Evolutionary conservation across 2,329 filamentous ascomycete genomes (phyloP), one percentile per base, ranked within the genome.

Genomic region (Cladosporium oxysporum): DNA sequence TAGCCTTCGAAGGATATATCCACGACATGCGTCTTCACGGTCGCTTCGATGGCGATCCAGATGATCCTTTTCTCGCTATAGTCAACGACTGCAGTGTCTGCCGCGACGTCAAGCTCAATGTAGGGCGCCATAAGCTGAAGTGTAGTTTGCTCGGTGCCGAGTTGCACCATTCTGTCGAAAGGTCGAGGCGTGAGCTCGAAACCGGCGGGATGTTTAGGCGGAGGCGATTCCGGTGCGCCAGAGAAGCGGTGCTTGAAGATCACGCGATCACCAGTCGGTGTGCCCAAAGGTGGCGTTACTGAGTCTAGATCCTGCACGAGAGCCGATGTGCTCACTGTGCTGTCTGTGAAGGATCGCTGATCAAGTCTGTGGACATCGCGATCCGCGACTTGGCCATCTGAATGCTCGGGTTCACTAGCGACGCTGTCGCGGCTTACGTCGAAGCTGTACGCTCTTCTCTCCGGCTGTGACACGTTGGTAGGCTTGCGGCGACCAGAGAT

Each of bases 41-140:
- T 70, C 11, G 72, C 72, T 65, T 74, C 69, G 10, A 76, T 66
- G 21, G 72, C 69, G 11, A 76, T 69, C 75, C 75, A 77, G 5
- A 75, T 64, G 31, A 71, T 69, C 26, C 66, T 65, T 10, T 71
- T 68, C 11, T 67, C 35, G n/a, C 66, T 64, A 2, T 71, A 66
- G 64, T 77, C 75, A 21, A 76, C 67, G 7, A 68, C 66, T 12
- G 66, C 52, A 11, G 66, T 66, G 58, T 74, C 73, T 5, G 69
- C 28, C 7, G 49, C 66, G 11, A 75, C 66, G 11, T 65, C 53
- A n/a, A 76, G 66, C 10, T 73, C 67, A 21, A 76, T 67, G 37
- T 68, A 74, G n/a, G 74, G 73, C 5, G 73, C 66, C 7, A 29
- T 33, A 7, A 53, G 16, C 28, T 28, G 10, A 16, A 23, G 33